Conservation (phyloP, 2,329 filamentous ascomycete species). For the Decorospora gaudefroyi region DNA sequence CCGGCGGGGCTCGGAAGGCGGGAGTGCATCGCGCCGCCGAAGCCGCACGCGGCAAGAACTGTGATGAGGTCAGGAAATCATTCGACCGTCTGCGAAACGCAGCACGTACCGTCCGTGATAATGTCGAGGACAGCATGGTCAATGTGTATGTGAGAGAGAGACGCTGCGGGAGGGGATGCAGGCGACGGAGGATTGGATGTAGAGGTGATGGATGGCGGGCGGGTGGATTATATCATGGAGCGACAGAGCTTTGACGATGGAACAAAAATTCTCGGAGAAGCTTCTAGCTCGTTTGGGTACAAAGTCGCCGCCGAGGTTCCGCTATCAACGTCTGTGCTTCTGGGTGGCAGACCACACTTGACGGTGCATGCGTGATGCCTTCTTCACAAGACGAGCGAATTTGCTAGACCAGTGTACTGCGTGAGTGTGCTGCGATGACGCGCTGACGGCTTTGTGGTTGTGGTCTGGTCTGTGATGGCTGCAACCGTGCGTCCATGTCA, state of each 20-base stretch:
- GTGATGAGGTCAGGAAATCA: conserved; percentile 36
- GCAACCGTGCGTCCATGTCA: too few species aligned
- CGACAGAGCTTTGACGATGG: conserved; percentile 36
- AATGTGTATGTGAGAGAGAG: conserved; percentile 32
- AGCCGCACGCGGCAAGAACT: conserved; percentile 72
- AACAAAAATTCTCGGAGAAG: conserved; percentile 37
- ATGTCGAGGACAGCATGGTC: conserved; percentile 49
- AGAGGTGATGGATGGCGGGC: conserved; percentile 24
- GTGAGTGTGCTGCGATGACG: too few species aligned
- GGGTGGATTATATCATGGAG: conserved; percentile 36
- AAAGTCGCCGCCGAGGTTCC: conserved; percentile 24
- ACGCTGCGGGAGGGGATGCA: conserved; percentile 39
- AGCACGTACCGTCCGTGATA: conserved; percentile 49
- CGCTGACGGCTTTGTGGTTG: conserved; percentile 1
- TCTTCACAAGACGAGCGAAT: background rate
- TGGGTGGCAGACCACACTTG: conserved; percentile 3
- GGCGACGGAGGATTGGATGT: conserved; percentile 33
- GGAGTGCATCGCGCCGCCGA: conserved; percentile 68
- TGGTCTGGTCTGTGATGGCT: background rate
- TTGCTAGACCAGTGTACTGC: too few species aligned
- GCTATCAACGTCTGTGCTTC: conserved; percentile 25
- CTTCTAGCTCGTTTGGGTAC: conserved; percentile 30
- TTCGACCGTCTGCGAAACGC: background rate
- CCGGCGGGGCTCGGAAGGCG: conserved; percentile 69
- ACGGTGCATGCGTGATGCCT: too few species aligned